Conservation (phyloP, 192 early-diverging fungal species). For the Coemansia interrupta region DNA sequence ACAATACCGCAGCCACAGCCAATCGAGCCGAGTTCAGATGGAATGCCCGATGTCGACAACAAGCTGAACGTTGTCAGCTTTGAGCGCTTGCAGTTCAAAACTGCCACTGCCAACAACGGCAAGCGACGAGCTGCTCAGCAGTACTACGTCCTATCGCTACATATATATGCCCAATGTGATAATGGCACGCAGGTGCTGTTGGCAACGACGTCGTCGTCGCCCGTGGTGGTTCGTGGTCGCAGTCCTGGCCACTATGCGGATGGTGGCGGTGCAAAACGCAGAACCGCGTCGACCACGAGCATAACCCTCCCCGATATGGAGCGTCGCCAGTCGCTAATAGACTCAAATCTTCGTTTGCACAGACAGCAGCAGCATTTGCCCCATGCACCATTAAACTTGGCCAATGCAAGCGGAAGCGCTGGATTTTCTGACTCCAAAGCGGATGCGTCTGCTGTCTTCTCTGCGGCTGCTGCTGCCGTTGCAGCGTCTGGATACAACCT, state of each 20-base stretch:
- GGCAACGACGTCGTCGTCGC: constrained; percentile 70
- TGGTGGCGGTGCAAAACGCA: constrained; percentile 2
- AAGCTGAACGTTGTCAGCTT: constrained; percentile 67
- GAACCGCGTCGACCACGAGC: neutral
- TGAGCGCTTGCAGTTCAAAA: constrained; percentile 95
- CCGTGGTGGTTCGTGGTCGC: constrained; percentile 87
- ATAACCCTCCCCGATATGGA: neutral
- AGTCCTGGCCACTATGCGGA: constrained; percentile 92
- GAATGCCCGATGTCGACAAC: constrained; percentile 25
- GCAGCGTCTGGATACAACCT: constrained; percentile 13
- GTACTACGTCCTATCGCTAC: constrained; percentile 81
- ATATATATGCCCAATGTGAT: constrained; percentile 71
- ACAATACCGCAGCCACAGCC: constrained; percentile 62
- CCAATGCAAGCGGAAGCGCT: neutral
- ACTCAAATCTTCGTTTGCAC: too few species aligned
- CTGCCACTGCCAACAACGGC: constrained; percentile 92
- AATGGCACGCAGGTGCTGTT: constrained; percentile 57
- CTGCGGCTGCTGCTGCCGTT: constrained; percentile 14
- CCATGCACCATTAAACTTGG: neutral
- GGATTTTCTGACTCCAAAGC: neutral
- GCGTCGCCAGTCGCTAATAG: too few species aligned
- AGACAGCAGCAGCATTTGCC: neutral
- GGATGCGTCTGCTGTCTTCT: neutral
- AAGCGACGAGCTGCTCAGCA: constrained; percentile 92
- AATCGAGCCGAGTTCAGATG: constrained; percentile 52